Evolutionary conservation across 139 green algal genomes (phyloP), one percentile per base, ranked within the genome.

Genomic region (Chlamydomonas eustigma): DNA sequence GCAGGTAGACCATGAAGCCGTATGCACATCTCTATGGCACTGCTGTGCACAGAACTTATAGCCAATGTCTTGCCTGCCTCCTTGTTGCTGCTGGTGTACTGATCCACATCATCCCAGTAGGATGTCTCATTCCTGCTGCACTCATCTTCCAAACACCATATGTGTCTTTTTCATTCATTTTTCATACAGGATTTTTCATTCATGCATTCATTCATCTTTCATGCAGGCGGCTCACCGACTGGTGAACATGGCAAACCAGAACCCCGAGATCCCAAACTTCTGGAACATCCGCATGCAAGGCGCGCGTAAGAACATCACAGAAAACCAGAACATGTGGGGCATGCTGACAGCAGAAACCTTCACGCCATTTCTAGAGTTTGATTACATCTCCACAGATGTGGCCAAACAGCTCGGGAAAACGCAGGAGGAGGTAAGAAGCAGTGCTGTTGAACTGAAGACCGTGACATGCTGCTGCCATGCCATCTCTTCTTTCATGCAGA

Each of bases 311-410:
- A 70, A 28, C 58, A 35, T 70, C 6, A 70, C 58, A 24, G 58
- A 70, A 28, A 70, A 70, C 58, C 24, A 22, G 8, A 70, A 70
- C 58, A 70, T 70, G 58, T 92, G 88, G 88, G 86, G 79, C 71
- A 76, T 85, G 36, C 74, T 92, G n/a, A 90, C 83, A 0, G 78
- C 86, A 1, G 84, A 88, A 63, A 84, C 77, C 34, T 80, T 78
- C 78, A 87, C 77, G 2, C 88, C 88, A 58, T 83, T 88, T 39
- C 81, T 92, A 36, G 88, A 92, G 80, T 88, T 90, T 64, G 86
- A 92, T 77, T 90, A 90, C 67, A 76, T 91, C 24, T 84, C 80
- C 4, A 18, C 73, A 2, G 86, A 91, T 37, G 80, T 75, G 71
- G 39, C 84, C 32, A 6, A 76, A 6, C 35, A 84, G 36, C 78